Conservation (phyloP, 257 asterid genomes). For the Catharanthus roseus region DNA sequence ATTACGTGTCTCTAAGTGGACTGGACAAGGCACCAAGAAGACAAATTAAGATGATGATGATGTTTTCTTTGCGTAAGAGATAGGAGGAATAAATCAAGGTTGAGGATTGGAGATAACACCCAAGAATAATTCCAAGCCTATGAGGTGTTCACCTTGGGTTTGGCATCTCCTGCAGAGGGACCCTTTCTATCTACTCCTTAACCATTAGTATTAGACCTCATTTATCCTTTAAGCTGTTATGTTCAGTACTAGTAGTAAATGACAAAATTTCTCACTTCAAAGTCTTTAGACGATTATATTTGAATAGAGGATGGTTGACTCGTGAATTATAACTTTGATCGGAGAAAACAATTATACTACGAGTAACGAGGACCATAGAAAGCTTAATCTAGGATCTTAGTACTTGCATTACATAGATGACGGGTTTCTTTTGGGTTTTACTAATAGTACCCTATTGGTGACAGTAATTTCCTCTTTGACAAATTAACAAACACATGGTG, state of each 20-base stretch:
- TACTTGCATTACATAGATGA: too few relatives aligned
- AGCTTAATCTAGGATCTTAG: too few relatives aligned
- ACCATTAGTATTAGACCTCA: neutral
- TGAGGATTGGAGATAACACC: neutral
- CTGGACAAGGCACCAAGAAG: neutral
- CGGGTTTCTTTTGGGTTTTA: neutral
- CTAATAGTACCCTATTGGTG: too few relatives aligned
- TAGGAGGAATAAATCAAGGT: neutral
- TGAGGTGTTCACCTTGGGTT: neutral
- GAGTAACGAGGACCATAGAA: neutral
- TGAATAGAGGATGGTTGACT: neutral
- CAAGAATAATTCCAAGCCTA: conserved; percentile 3
- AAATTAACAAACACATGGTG: neutral
- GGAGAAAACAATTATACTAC: neutral
- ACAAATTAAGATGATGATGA: neutral
- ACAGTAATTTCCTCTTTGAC: neutral
- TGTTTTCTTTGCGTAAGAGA: neutral
- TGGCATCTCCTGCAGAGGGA: neutral
- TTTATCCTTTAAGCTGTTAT: too few relatives aligned
- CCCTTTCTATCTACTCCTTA: neutral
- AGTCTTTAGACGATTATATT: neutral
- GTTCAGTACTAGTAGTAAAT: too few relatives aligned
- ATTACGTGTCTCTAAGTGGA: neutral
- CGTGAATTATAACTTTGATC: neutral
- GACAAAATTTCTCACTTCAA: too few relatives aligned